These are phyloP conservation scores for Articulospora tetracladia DNA, from an alignment of 495 filamentous ascomycete genomes.

Conservation along the genomic window DNA sequence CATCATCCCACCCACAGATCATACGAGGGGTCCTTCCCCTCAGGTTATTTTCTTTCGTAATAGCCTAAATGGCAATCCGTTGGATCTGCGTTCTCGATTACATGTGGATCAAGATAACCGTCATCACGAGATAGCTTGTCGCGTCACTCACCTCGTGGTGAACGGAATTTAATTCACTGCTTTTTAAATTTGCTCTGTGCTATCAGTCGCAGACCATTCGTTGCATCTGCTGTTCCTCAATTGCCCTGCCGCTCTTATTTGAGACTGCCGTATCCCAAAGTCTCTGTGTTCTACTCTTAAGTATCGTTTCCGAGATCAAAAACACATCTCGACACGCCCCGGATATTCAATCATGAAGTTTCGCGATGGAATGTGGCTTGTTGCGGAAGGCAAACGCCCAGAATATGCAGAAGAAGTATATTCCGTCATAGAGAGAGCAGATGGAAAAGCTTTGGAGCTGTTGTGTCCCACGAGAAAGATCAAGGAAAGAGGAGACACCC, in stretches of 20 bases:
- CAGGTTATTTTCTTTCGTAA: neutral
- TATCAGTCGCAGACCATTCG: neutral
- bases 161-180: neutral
- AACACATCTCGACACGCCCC: neutral
- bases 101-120: neutral
- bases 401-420: slow-evolving; percentile 54
- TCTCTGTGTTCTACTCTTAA: neutral
- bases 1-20: slow-evolving; percentile 4
- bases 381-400: slow-evolving; percentile 41
- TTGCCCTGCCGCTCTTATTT: neutral
- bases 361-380: slow-evolving; percentile 50
- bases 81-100: neutral
- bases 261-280: neutral
- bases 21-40: slow-evolving; percentile 1
- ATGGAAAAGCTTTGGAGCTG: slow-evolving; percentile 37
- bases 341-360: slow-evolving; percentile 38
- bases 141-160: neutral
- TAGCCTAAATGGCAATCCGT: slow-evolving; percentile 2
- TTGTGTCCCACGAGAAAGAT: slow-evolving; percentile 48
- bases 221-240: neutral
- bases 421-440: slow-evolving; percentile 33
- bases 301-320: neutral
- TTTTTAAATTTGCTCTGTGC: neutral
- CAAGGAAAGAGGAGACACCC: slow-evolving; percentile 45
- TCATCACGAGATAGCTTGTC: neutral